These are phyloP conservation scores for Picea mariana DNA, from an alignment of 83 land plant species.

Conservation along the genomic window DNA sequence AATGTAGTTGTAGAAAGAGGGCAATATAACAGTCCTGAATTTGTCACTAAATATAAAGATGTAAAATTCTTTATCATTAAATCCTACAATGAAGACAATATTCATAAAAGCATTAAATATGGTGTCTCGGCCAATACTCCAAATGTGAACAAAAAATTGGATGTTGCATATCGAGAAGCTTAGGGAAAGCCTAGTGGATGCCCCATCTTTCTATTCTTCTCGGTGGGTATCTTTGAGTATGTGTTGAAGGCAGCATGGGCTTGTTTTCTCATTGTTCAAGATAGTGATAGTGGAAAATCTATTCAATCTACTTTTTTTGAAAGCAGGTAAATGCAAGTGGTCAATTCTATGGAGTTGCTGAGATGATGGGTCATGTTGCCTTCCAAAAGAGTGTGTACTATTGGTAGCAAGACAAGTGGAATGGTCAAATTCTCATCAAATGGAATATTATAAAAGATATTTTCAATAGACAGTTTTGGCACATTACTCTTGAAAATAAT, in stretches of 20 bases:
- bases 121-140: constrained; percentile 81
- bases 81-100: constrained; percentile 69
- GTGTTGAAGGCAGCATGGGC: too few species aligned
- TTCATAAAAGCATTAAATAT: constrained; percentile 67
- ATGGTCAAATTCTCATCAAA: too few species aligned
- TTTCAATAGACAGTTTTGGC: constrained; percentile 39
- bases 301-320: background rate
- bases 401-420: constrained; percentile 64
- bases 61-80: constrained; percentile 46
- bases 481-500: constrained; percentile 46
- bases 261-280: background rate
- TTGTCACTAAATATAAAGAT: background rate
- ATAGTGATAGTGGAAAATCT: background rate
- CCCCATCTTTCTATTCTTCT: constrained; percentile 80
- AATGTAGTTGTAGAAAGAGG: constrained; percentile 14
- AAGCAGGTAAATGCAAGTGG: constrained; percentile 51
- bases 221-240: constrained; percentile 34
- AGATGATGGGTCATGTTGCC: constrained; percentile 51
- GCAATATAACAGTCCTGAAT: constrained; percentile 27
- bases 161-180: constrained; percentile 67
- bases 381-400: constrained; percentile 39
- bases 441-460: constrained; percentile 56
- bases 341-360: constrained; percentile 50
- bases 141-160: constrained; percentile 79
- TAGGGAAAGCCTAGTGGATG: constrained; percentile 49